phyloP scores from a whole-genome alignment of 2,329 filamentous ascomycete species.

The Diaporthe velutina region DNA sequence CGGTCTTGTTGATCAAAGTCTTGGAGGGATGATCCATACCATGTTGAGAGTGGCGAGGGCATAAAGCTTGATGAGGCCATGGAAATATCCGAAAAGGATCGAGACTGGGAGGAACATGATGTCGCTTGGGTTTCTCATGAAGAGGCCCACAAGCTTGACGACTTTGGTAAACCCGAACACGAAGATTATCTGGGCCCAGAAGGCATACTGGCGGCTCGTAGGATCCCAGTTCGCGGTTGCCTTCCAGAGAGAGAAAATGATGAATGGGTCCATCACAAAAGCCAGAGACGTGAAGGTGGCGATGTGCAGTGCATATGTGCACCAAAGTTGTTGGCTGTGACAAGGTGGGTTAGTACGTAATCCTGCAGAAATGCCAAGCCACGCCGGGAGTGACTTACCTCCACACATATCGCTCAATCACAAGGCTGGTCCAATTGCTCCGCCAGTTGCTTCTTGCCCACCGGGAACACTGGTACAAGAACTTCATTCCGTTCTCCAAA shows the following conservation, averaged over 20 bases:
- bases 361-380: slow-evolving; percentile 37
- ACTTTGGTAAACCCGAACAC: slow-evolving; percentile 89
- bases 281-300: slow-evolving; percentile 93
- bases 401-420: slow-evolving; percentile 87
- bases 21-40: slow-evolving; percentile 66
- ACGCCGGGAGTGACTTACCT: slow-evolving; percentile 71
- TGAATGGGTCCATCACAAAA: slow-evolving; percentile 80
- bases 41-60: slow-evolving; percentile 85
- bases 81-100: slow-evolving; percentile 91
- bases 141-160: slow-evolving; percentile 90
- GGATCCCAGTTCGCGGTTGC: slow-evolving; percentile 73
- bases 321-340: slow-evolving; percentile 88
- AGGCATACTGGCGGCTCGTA: slow-evolving; percentile 64
- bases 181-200: slow-evolving; percentile 76
- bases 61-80: slow-evolving; percentile 92
- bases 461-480: slow-evolving; percentile 91
- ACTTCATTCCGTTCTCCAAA: slow-evolving; percentile 88
- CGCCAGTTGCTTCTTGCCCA: slow-evolving; percentile 99
- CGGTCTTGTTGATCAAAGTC: not conserved
- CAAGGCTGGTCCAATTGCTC: slow-evolving; percentile 92
- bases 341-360: slow-evolving; percentile 19
- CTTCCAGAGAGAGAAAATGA: slow-evolving; percentile 78
- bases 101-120: slow-evolving; percentile 86
- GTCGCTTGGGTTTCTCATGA: slow-evolving; percentile 86
- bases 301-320: slow-evolving; percentile 90